phyloP scores from a whole-genome alignment of 2,329 filamentous ascomycete species.

The Epichloe typhina region DNA sequence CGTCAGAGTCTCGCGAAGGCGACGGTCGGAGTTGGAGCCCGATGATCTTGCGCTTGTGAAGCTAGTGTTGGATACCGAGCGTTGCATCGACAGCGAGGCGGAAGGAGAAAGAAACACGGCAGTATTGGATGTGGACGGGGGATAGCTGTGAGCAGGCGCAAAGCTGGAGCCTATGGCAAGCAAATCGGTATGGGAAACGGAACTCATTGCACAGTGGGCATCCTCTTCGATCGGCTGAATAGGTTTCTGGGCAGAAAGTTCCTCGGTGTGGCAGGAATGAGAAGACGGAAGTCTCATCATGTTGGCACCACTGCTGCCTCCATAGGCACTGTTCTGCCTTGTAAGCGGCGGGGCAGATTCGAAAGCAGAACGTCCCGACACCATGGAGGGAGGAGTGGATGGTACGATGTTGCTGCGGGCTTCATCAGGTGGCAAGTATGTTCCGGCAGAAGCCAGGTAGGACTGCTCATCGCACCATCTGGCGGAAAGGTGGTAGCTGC shows the following conservation, averaged over 20 bases:
- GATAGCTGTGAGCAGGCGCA: slow-evolving; percentile 16
- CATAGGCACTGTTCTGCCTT: slow-evolving; percentile 28
- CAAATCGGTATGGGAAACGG: slow-evolving; percentile 17
- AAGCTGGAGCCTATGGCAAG: slow-evolving; percentile 26
- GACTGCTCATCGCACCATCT: slow-evolving; percentile 13
- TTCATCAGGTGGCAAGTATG: slow-evolving; percentile 13
- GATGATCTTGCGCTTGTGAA: slow-evolving; percentile 29
- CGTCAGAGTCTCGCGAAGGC: slow-evolving; percentile 33
- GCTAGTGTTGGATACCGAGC: slow-evolving; percentile 33
- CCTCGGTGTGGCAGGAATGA: slow-evolving; percentile 18
- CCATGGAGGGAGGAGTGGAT: slow-evolving; percentile 27
- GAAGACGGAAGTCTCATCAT: slow-evolving; percentile 27
- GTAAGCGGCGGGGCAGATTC: slow-evolving; percentile 28
- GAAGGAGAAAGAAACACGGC: not conserved
- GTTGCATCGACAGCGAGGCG: slow-evolving; percentile 26
- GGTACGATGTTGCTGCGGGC: slow-evolving; percentile 16
- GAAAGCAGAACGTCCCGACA: slow-evolving; percentile 25
- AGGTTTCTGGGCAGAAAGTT: slow-evolving; percentile 12
- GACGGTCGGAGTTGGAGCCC: slow-evolving; percentile 28
- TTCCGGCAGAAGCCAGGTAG: slow-evolving; percentile 13
- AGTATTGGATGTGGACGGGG: slow-evolving; percentile 8
- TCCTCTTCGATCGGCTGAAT: slow-evolving; percentile 5
- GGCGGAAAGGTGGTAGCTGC: slow-evolving; percentile 23
- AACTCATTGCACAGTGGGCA: slow-evolving; percentile 16
- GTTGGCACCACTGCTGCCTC: slow-evolving; percentile 17